These are phyloP conservation scores for Termitomyces sp. DNA, from an alignment of 768 basidiomycete species.

Conservation along the genomic window DNA sequence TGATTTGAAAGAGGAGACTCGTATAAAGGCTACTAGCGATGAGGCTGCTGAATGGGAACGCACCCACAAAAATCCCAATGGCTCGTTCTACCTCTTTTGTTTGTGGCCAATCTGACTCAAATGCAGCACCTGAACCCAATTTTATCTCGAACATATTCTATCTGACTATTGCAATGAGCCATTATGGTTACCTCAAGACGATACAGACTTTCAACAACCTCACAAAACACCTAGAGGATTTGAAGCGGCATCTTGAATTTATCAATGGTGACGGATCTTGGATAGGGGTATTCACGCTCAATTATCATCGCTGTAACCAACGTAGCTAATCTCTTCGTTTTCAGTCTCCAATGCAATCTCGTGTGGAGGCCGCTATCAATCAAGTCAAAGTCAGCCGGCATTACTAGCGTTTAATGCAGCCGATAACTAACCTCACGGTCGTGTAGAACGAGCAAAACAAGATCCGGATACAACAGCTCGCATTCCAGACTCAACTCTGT, in stretches of 20 bases:
- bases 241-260: conserved; percentile 71
- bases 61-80: conserved; percentile 36
- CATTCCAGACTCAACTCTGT: conserved; percentile 80
- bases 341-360: conserved; percentile 68
- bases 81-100: conserved; percentile 23
- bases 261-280: conserved; percentile 75
- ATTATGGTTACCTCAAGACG: conserved; percentile 83
- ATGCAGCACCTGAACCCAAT: conserved; percentile 62
- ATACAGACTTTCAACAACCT: conserved; percentile 73
- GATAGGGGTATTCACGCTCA: conserved; percentile 54
- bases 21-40: conserved; percentile 87
- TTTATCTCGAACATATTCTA: conserved; percentile 97
- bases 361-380: conserved; percentile 73
- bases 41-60: conserved; percentile 75
- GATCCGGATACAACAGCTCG: conserved; percentile 65
- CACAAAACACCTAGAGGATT: conserved; percentile 68
- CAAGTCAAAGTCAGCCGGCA: conserved; percentile 57
- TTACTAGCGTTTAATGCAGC: not conserved
- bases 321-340: not conserved
- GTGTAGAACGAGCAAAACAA: conserved; percentile 64
- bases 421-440: not conserved
- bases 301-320: not conserved
- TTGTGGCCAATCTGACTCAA: not conserved
- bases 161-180: conserved; percentile 79
- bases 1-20: conserved; percentile 82